A percentile compares a stretch with the other conserved stretches of the same genome.
Evolutionary conservation across 2,329 filamentous ascomycete genomes (phyloP).

Genomic region (Claviceps pazoutovae): DNA sequence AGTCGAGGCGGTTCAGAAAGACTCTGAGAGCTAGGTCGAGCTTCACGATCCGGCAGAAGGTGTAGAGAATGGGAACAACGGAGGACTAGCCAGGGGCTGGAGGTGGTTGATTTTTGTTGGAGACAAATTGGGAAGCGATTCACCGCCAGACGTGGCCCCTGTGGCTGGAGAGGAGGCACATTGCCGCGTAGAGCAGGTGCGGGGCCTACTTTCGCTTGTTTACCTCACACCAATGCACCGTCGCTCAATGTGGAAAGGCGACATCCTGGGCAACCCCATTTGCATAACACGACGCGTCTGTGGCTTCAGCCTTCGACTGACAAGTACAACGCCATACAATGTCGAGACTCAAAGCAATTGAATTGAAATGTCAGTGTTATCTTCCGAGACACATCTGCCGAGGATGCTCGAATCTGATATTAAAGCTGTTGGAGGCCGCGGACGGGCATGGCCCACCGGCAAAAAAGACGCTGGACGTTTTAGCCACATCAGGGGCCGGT

Average conservation of each 20-base stretch:
- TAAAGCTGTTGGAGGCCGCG: no score
- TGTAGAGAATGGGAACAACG: slow-evolving; percentile 13
- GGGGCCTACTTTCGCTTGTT: slow-evolving; percentile 22
- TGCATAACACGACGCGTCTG: no score
- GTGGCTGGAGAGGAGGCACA: slow-evolving; percentile 5
- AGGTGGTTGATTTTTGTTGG: slow-evolving; percentile 15
- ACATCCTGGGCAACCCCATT: not conserved
- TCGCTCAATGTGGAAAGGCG: slow-evolving; percentile 17
- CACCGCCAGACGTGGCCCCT: slow-evolving; percentile 13
- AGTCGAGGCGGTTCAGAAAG: slow-evolving; percentile 8
- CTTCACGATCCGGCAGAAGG: slow-evolving; percentile 18
- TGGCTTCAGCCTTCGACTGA: no score
- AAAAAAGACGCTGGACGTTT: no score
- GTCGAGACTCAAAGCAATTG: no score
- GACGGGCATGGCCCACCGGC: no score
- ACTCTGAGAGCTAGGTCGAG: slow-evolving; percentile 20
- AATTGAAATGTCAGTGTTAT: no score
- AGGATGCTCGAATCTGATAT: no score
- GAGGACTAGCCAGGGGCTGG: slow-evolving; percentile 9
- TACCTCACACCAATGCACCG: slow-evolving; percentile 10
- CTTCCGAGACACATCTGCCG: no score
- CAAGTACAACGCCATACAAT: no score
- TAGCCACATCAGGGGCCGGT: no score
- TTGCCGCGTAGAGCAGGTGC: slow-evolving; percentile 7
- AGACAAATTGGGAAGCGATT: slow-evolving; percentile 12